A percentile compares a stretch with the other conserved stretches of the same genome.
These are phyloP conservation scores for Penicillium cinerascens DNA, from an alignment of 495 filamentous ascomycete genomes.

Conservation along the genomic window DNA sequence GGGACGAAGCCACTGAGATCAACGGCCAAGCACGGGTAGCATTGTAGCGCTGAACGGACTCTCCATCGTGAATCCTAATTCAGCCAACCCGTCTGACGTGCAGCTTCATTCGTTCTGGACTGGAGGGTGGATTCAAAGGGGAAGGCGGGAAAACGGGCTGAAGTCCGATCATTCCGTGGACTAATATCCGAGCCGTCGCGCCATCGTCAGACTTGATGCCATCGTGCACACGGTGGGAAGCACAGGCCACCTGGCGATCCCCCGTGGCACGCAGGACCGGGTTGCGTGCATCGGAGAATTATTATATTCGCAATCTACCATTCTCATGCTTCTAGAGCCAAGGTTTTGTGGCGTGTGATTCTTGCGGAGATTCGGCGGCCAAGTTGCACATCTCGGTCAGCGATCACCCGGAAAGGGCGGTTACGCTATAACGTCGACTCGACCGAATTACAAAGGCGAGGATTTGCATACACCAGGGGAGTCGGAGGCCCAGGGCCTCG, in stretches of 20 bases:
- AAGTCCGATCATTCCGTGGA: slow-evolving; percentile 9
- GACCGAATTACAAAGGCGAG: neutral
- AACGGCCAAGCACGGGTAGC: neutral
- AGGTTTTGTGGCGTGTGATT: slow-evolving; percentile 9
- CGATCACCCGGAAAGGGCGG: slow-evolving; percentile 24
- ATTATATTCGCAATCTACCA: neutral
- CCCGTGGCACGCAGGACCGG: slow-evolving; percentile 7
- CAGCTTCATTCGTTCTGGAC: neutral
- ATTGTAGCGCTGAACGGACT: neutral
- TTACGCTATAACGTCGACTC: slow-evolving; percentile 21
- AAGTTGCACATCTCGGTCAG: slow-evolving; percentile 1
- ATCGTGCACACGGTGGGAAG: slow-evolving; percentile 24
- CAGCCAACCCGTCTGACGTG: neutral
- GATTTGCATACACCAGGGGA: neutral
- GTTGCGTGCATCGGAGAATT: slow-evolving; percentile 21
- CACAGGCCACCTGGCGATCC: slow-evolving; percentile 21
- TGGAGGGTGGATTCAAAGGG: neutral
- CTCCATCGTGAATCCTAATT: neutral
- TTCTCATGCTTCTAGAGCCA: neutral
- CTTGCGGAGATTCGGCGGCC: neutral
- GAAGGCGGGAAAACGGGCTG: slow-evolving; percentile 3
- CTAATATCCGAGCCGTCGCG: slow-evolving; percentile 12
- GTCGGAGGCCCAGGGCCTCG: neutral
- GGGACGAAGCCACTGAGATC: neutral
- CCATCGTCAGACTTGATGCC: slow-evolving; percentile 17